phyloP scores from a whole-genome alignment of 768 basidiomycete genomes.

The Kwoniella botswanensis region DNA sequence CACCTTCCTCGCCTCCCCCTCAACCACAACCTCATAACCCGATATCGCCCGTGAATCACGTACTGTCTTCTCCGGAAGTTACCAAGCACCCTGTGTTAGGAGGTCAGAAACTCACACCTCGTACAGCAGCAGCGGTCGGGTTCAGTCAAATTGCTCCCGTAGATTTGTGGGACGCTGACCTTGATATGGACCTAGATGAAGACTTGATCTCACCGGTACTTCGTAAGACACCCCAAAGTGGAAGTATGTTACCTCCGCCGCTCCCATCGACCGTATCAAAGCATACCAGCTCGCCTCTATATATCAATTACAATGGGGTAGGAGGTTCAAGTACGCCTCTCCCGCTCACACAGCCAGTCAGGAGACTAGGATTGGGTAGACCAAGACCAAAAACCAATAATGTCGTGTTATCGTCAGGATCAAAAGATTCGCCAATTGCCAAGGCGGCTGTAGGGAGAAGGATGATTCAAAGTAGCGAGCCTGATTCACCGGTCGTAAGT shows the following conservation, averaged over 20 bases:
- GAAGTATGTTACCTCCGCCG: conserved; percentile 45
- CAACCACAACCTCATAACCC: too few relatives aligned
- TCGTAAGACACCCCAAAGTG: background rate
- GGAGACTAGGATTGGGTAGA: conserved; percentile 31
- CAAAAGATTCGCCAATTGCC: background rate
- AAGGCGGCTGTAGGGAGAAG: background rate
- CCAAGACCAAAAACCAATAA: conserved; percentile 10
- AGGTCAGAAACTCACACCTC: conserved; percentile 6
- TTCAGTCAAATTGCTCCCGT: conserved; percentile 50
- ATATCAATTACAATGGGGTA: background rate
- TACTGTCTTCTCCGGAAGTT: conserved; percentile 20
- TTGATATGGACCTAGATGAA: conserved; percentile 17
- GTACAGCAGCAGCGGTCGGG: conserved; percentile 35
- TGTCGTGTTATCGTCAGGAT: conserved; percentile 28
- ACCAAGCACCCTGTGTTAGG: background rate
- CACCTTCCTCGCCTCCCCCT: conserved; percentile 31
- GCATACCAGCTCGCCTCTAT: conserved; percentile 13
- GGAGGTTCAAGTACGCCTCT: background rate
- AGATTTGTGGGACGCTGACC: conserved; percentile 31
- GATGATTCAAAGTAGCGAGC: conserved; percentile 10
- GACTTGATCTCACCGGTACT: conserved; percentile 15
- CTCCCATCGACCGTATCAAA: conserved; percentile 25
- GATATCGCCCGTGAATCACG: background rate
- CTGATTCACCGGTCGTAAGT: conserved; percentile 22
- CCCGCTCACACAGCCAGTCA: conserved; percentile 35